Conservation (phyloP, 371 early-diverging fungal species). For the Rhizopus stolonifer region DNA sequence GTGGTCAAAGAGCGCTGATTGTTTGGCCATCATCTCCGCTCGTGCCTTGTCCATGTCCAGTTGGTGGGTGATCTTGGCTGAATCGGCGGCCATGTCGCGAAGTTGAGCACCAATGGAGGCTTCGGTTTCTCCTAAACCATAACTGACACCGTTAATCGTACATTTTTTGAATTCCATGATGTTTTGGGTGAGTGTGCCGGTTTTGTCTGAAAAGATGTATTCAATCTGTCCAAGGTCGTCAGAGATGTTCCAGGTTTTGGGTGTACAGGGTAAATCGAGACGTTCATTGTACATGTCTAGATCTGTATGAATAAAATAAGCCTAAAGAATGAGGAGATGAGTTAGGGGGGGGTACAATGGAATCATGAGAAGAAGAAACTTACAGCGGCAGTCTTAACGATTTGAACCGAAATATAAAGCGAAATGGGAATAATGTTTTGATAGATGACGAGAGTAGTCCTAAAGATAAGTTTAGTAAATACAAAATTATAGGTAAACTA, state of each 20-base stretch:
- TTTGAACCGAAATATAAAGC: slow-evolving; percentile 93
- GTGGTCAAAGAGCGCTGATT: slow-evolving; percentile 41
- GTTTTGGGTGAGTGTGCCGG: slow-evolving; percentile 80
- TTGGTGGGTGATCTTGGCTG: slow-evolving; percentile 21
- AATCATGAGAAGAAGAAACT: slow-evolving; percentile 9
- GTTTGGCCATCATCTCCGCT: slow-evolving; percentile 41
- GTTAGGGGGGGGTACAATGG: slow-evolving; percentile 21
- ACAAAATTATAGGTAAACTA: too few species aligned
- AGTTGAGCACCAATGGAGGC: slow-evolving; percentile 43
- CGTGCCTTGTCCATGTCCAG: slow-evolving; percentile 38
- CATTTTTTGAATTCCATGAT: slow-evolving; percentile 83
- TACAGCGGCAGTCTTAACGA: slow-evolving; percentile 76
- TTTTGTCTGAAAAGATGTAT: slow-evolving; percentile 95
- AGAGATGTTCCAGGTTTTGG: slow-evolving; percentile 87
- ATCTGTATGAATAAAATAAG: slow-evolving; percentile 83
- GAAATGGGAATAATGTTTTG: slow-evolving; percentile 84
- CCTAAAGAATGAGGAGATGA: slow-evolving; percentile 27
- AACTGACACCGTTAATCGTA: slow-evolving; percentile 80
- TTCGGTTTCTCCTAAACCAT: slow-evolving; percentile 65
- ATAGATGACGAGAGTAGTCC: slow-evolving; percentile 49
- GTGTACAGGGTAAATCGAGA: slow-evolving; percentile 76
- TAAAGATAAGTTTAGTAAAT: slow-evolving; percentile 1
- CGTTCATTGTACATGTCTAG: slow-evolving; percentile 85
- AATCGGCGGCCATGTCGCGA: slow-evolving; percentile 19
- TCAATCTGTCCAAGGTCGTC: slow-evolving; percentile 89